Base-by-base conservation (phyloP, 1,284 basidiomycete species). In the Pisolithus thermaeus region DNA sequence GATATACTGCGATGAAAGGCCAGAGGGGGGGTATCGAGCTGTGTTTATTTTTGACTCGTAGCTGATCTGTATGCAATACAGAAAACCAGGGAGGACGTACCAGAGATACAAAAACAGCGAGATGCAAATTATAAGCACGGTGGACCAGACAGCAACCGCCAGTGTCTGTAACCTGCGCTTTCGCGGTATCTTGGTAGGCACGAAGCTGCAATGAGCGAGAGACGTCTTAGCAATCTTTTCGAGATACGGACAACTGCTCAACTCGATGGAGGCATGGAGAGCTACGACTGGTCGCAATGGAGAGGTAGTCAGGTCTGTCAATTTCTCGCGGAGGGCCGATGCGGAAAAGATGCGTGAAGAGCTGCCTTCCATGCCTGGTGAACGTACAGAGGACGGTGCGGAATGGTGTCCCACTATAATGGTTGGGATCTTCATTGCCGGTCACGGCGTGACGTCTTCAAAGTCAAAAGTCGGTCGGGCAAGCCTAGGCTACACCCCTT, bases 1-100 rank as follows among this genome's bases (percentile, higher is more conserved):
- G 65, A 69, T 99, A 99, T n/a, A 81, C 70, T 5, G 84, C 73
- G 18, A 97, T 66, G 40, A 94, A 64, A 0, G 92, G 90, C 96
- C 96, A 99, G 37, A 93, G 69, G 3, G 84, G 77, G 0, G 95
- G 96, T 51, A 92, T 79, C 0, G 96, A 94, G 62, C 95, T 97
- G 69, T 35, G 30, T 45, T 46, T 52, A 35, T 20, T 50, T 47
- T 23, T 35, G 14, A 28, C 49, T 54, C 47, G 52, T 48, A 37
- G 32, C 7, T 40, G 18, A 22, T 60, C 36, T 1, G 12, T 22
- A 23, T 18, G 7, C 46, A 43, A 43, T n/a, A 20, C 20, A 40
- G 1, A 18, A 18, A 9, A 3, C 14, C 2, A 8, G n/a, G 30
- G 4, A 1, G 20, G 9, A 7, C 88, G 63, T 62, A 96, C 92